phyloP scores from a whole-genome alignment of 441 rosid species.

The Metrosideros polymorpha region DNA sequence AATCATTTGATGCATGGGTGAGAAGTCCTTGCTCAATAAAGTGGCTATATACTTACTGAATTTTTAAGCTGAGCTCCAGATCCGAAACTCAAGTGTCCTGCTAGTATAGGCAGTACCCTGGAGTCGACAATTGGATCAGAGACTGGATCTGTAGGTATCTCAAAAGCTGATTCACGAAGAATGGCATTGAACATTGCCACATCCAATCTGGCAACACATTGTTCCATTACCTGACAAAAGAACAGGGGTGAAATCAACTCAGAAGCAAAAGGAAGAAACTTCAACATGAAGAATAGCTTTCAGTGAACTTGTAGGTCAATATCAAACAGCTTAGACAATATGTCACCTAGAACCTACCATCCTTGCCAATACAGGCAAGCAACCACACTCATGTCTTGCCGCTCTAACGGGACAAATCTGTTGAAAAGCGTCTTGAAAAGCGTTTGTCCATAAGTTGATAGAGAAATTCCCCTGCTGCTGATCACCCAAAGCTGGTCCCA shows the following conservation, averaged over 20 bases:
- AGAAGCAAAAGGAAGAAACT: background rate
- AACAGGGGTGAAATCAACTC: conserved; percentile 2
- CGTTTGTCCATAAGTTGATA: conserved; percentile 59
- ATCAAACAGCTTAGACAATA: background rate
- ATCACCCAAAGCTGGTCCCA: conserved; percentile 66
- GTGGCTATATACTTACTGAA: conserved; percentile 34
- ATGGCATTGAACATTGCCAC: conserved; percentile 92
- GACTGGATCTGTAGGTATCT: conserved; percentile 85
- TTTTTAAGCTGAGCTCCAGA: conserved; percentile 90
- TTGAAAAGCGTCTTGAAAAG: conserved; percentile 59
- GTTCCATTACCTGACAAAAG: conserved; percentile 62
- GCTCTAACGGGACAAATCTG: conserved; percentile 76
- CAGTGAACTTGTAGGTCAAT: background rate
- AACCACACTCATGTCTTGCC: conserved; percentile 79
- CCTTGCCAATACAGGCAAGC: conserved; percentile 65
- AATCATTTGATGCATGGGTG: background rate
- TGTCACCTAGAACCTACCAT: conserved; percentile 25
- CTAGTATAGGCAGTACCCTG: conserved; percentile 69
- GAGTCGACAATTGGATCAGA: conserved; percentile 84
- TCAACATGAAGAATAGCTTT: background rate
- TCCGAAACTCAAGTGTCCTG: conserved; percentile 87
- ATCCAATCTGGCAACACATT: conserved; percentile 63
- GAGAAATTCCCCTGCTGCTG: conserved; percentile 66
- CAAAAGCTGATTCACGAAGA: conserved; percentile 76
- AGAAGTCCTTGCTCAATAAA: background rate